Evolutionary conservation across 257 asterid species (phyloP).

Genomic region (Salvia hispanica): DNA sequence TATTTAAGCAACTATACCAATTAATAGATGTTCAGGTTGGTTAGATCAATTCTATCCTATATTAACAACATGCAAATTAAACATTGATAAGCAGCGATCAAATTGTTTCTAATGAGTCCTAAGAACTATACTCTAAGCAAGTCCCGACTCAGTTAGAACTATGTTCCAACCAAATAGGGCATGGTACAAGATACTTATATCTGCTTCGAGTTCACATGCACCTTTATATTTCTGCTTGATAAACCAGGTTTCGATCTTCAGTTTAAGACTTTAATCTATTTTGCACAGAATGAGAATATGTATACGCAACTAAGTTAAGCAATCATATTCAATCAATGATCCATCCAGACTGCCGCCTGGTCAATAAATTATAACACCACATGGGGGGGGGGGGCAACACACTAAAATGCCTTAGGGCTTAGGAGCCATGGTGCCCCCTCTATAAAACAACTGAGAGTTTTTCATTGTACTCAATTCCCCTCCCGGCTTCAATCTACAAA

Average conservation of each 20-base stretch:
- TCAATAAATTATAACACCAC: background rate
- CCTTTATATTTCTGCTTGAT: background rate
- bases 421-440: constrained; percentile 6
- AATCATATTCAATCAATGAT: background rate
- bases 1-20: no score
- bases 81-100: background rate
- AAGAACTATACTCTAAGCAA: background rate
- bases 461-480: background rate
- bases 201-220: background rate
- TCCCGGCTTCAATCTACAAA: constrained; percentile 2
- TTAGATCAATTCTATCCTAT: no score
- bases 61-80: no score
- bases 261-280: background rate
- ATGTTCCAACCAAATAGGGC: background rate
- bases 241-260: constrained; percentile 1
- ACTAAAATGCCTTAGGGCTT: background rate
- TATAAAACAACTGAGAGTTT: background rate
- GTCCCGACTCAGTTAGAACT: background rate
- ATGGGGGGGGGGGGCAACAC: background rate
- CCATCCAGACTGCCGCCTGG: background rate
- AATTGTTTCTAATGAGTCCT: constrained; percentile 6
- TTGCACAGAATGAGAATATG: background rate
- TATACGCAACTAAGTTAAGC: constrained; percentile 19
- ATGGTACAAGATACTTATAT: background rate
- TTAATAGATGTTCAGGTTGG: no score